Evolutionary conservation across 2,329 filamentous ascomycete genomes (phyloP).

Genomic region (Juglanconis juglandina): DNA sequence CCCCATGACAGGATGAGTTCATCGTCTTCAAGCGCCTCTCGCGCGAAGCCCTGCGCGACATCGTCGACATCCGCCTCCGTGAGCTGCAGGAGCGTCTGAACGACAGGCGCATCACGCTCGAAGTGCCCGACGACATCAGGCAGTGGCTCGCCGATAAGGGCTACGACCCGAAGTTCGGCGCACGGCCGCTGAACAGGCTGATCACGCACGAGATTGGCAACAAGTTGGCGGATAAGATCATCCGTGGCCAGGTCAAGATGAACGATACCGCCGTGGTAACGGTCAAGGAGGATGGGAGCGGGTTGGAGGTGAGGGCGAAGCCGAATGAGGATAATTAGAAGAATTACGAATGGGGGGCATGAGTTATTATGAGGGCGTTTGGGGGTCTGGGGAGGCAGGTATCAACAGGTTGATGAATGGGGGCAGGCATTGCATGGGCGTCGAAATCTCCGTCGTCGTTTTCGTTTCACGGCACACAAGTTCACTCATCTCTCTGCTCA

Average conservation of each 20-base stretch:
- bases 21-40: constrained; percentile 92
- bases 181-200: constrained; percentile 83
- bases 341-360: not conserved
- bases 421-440: not conserved
- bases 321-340: constrained; percentile 1
- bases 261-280: constrained; percentile 71
- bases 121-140: constrained; percentile 68
- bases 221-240: constrained; percentile 84
- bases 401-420: not conserved
- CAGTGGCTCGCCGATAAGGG: constrained; percentile 85
- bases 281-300: constrained; percentile 60
- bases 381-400: not conserved
- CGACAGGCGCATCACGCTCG: constrained; percentile 76
- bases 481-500: constrained; percentile 9
- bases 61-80: constrained; percentile 84
- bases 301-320: constrained; percentile 46
- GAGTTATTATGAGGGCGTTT: constrained; percentile 1
- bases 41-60: constrained; percentile 74
- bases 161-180: constrained; percentile 89
- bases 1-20: constrained; percentile 65
- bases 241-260: constrained; percentile 73
- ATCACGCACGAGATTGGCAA: constrained; percentile 91
- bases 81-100: constrained; percentile 82
- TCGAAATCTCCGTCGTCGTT: not conserved
- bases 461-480: not conserved